Percentiles rank a stretch among this genome's conserved stretches.
Conservation (phyloP, 768 basidiomycete species). For the Lactarius trivialis region DNA sequence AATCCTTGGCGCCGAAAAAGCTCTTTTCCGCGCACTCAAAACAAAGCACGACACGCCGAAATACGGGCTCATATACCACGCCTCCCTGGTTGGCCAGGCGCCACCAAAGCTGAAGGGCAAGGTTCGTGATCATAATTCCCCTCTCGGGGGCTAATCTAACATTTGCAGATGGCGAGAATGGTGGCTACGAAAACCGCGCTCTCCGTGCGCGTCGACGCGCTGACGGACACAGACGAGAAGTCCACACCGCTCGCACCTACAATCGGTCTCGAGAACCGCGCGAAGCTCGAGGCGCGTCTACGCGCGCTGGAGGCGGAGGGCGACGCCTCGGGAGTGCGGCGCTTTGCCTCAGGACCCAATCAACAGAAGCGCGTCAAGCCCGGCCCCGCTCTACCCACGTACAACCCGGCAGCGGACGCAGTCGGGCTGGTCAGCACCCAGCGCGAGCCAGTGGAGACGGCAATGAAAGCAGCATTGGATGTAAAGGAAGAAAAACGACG, state of each 20-base stretch:
- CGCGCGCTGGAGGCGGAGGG: constrained; percentile 81
- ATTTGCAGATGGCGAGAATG: constrained; percentile 98
- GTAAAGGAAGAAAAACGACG: constrained; percentile 84
- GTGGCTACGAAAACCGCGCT: constrained; percentile 97
- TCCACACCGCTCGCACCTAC: constrained; percentile 75
- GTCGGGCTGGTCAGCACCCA: constrained; percentile 83
- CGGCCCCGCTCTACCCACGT: constrained; percentile 69
- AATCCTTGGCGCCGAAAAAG: constrained; percentile 73
- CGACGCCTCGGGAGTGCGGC: constrained; percentile 66
- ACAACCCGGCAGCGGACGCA: constrained; percentile 82
- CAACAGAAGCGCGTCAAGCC: constrained; percentile 79
- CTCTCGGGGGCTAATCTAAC: too few species aligned
- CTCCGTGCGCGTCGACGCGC: constrained; percentile 95
- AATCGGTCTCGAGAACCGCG: constrained; percentile 88
- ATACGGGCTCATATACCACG: constrained; percentile 99
- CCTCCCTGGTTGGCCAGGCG: constrained; percentile 93
- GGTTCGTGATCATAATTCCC: constrained; percentile 44
- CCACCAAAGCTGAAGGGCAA: constrained; percentile 98
- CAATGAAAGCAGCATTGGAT: constrained; percentile 67
- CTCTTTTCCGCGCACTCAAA: constrained; percentile 68
- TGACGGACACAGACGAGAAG: constrained; percentile 88
- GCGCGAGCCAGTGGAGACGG: constrained; percentile 68
- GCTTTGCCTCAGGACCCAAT: constrained; percentile 52
- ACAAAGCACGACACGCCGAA: constrained; percentile 95
- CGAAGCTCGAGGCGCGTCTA: constrained; percentile 91